Conservation (phyloP, 345 rosid species). For the Aquilaria yunnanensis region DNA sequence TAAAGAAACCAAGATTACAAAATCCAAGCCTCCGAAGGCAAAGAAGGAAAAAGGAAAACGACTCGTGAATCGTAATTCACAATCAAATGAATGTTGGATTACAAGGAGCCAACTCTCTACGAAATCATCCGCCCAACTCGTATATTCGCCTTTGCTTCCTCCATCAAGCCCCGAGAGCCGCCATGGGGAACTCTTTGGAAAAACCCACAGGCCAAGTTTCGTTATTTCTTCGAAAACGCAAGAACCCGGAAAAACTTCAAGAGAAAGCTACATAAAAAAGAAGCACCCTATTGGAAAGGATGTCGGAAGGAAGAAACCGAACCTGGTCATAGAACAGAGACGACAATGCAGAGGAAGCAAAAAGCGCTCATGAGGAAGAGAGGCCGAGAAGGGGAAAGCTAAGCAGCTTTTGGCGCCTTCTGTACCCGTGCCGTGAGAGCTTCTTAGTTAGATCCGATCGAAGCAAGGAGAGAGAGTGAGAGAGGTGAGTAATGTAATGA, state of each 20-base stretch:
- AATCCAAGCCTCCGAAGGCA: neutral
- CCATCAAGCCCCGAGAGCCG: neutral
- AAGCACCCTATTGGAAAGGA: neutral
- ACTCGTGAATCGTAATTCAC: conserved; percentile 17
- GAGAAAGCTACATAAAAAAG: conserved; percentile 1
- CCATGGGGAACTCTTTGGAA: no score
- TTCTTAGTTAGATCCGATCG: conserved; percentile 43
- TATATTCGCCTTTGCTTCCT: conserved; percentile 13
- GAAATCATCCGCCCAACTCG: conserved; percentile 12
- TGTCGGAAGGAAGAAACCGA: neutral
- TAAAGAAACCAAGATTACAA: conserved; percentile 16
- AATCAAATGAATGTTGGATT: conserved; percentile 11
- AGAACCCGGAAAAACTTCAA: conserved; percentile 2
- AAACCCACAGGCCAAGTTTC: no score
- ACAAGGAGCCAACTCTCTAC: no score
- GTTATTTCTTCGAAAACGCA: no score
- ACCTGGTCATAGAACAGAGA: conserved; percentile 38
- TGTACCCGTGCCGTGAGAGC: conserved; percentile 12
- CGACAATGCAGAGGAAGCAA: conserved; percentile 23
- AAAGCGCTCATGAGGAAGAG: conserved; percentile 2
- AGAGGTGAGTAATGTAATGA: conserved; percentile 18
- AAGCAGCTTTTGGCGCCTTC: conserved; percentile 22
- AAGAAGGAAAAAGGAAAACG: conserved; percentile 1
- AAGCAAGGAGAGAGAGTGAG: conserved; percentile 20
- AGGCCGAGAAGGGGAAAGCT: conserved; percentile 8